phyloP scores from a whole-genome alignment of 75 land plant genomes.

The Cryptomeria japonica region DNA sequence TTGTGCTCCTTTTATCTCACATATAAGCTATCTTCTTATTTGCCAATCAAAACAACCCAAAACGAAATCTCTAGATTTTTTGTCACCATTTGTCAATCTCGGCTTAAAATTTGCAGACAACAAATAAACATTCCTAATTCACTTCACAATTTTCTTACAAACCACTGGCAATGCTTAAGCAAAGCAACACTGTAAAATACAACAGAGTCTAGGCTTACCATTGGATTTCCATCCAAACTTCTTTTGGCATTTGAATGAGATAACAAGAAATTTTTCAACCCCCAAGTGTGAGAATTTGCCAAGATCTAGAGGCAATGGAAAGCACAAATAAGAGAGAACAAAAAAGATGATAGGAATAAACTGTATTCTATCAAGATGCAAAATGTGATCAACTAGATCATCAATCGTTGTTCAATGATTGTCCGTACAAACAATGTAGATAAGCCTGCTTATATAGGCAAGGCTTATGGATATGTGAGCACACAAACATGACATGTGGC shows the following conservation, averaged over 20 bases:
- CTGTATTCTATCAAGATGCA: too few species aligned
- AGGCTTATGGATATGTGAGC: too few species aligned
- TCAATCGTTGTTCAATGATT: too few species aligned
- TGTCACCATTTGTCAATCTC: not conserved
- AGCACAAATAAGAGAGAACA: too few species aligned
- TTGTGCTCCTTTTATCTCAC: not conserved
- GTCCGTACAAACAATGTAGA: too few species aligned
- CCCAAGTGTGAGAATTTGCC: too few species aligned
- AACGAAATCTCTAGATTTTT: not conserved
- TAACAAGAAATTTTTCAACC: conserved; percentile 10
- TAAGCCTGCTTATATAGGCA: too few species aligned
- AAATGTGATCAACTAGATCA: too few species aligned
- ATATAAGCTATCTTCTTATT: not conserved
- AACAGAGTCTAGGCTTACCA: not conserved
- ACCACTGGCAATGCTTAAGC: not conserved
- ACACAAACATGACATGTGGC: too few species aligned
- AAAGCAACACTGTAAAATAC: not conserved
- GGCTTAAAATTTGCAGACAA: not conserved
- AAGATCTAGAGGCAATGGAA: too few species aligned
- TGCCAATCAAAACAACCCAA: not conserved
- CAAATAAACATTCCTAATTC: not conserved
- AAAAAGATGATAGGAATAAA: too few species aligned
- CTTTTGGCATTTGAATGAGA: conserved; percentile 11
- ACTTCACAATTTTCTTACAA: not conserved
- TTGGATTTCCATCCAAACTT: not conserved